Evolutionary conservation across 176 grass and related monocot genomes (phyloP).

Genomic region (Avena atlantica): DNA sequence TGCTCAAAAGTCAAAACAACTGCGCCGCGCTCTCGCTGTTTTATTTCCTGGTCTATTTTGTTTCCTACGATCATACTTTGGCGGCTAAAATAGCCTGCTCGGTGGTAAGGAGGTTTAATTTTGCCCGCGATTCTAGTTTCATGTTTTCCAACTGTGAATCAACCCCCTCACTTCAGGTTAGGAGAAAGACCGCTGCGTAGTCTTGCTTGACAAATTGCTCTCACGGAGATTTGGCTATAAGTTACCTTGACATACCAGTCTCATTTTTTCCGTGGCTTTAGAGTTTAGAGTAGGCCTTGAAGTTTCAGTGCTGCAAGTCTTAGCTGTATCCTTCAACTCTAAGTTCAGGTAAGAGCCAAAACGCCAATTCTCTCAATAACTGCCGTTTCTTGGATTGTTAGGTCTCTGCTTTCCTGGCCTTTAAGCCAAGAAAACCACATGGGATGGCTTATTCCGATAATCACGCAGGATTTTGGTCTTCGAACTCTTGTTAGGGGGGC

Average conservation of each 20-base stretch:
- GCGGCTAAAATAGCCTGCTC: background rate
- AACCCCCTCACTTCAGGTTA: background rate
- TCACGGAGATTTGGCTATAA: too few species aligned
- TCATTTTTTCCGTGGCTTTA: background rate
- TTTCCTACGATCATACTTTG: background rate
- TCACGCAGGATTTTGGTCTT: background rate
- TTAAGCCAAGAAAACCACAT: slow-evolving; percentile 40
- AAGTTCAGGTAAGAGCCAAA: too few species aligned
- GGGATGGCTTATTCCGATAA: background rate
- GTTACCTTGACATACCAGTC: background rate
- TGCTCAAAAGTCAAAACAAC: background rate
- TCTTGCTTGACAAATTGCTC: background rate
- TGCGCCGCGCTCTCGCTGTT: background rate
- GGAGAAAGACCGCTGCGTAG: background rate
- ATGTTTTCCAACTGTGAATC: background rate
- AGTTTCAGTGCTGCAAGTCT: background rate
- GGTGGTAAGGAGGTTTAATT: background rate
- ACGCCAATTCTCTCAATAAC: too few species aligned
- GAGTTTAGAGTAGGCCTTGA: background rate
- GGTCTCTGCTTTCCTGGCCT: slow-evolving; percentile 40
- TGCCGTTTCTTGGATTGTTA: slow-evolving; percentile 15
- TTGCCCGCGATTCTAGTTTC: background rate
- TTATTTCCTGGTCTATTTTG: background rate
- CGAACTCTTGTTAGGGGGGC: background rate
- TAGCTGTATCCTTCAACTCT: background rate